A percentile compares a stretch with the other conserved stretches of the same genome.
These are phyloP conservation scores for Kwoniella dejecticola DNA, from an alignment of 768 basidiomycete genomes.

Conservation along the genomic window DNA sequence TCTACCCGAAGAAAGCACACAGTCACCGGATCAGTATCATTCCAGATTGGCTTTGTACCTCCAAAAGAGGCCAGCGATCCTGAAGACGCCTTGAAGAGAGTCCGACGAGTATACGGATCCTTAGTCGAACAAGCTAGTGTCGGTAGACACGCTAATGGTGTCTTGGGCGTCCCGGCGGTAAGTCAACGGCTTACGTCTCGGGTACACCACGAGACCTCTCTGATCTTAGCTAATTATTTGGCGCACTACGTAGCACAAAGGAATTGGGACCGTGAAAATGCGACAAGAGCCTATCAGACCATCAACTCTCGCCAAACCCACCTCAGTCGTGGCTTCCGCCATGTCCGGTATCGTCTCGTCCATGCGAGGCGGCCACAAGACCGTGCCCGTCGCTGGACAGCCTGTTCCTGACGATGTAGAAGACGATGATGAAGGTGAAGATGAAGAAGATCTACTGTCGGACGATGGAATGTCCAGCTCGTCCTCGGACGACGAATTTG, in stretches of 20 bases:
- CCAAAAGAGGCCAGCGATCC: slow-evolving; percentile 18
- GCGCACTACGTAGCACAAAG: slow-evolving; percentile 44
- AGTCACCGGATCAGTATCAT: slow-evolving; percentile 62
- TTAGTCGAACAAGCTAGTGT: slow-evolving; percentile 29
- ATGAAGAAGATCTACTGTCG: slow-evolving; percentile 54
- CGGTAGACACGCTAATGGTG: slow-evolving; percentile 27
- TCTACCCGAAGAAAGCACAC: slow-evolving; percentile 62
- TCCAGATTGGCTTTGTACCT: slow-evolving; percentile 66
- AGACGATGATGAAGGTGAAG: slow-evolving; percentile 59
- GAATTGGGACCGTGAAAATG: slow-evolving; percentile 55
- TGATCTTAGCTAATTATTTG: not conserved
- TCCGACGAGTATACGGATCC: slow-evolving; percentile 58
- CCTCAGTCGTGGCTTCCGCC: slow-evolving; percentile 16
- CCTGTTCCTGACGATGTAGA: not conserved
- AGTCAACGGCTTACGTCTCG: slow-evolving; percentile 13
- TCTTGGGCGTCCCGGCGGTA: slow-evolving; percentile 53
- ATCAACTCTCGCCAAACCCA: slow-evolving; percentile 10
- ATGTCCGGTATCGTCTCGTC: slow-evolving; percentile 20
- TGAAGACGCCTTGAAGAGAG: slow-evolving; percentile 57
- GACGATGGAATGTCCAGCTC: slow-evolving; percentile 44
- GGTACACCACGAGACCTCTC: not conserved
- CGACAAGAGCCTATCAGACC: slow-evolving; percentile 18
- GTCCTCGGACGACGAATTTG: slow-evolving; percentile 43
- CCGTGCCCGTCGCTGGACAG: slow-evolving; percentile 61
- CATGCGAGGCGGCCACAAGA: slow-evolving; percentile 31